Base-by-base conservation (phyloP, 2,329 filamentous ascomycete species). In the Plenodomus lindquistii region DNA sequence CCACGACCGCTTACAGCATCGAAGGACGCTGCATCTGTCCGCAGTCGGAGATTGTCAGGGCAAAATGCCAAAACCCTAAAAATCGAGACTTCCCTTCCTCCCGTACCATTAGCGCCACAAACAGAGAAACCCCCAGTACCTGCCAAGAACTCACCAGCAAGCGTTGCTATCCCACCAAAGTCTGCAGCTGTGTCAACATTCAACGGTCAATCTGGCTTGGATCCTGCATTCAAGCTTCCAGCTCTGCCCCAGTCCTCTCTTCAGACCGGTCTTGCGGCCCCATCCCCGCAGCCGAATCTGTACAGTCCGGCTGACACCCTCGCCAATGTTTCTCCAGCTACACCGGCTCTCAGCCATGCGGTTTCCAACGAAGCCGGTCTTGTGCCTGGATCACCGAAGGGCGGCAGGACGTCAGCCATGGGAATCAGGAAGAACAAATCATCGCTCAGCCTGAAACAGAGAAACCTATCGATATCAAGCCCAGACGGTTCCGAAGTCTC, bases 51-150 rank as follows among this genome's bases (percentile, higher is more conserved):
- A 53, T 75, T 96, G 24, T 96, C 92, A 3, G 89, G 88, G 7
- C 86, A 90, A 60, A 90, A 89, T 61, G 77, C 83, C 13, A 92
- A 89, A 68, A 88, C 92, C 63, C 77, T 97, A 42, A 96, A 91
- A 74, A 97, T 97, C 46, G 90, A 97, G 71, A 97, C 91, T 10
- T 75, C 72, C 10, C 57, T 73, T 40, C 74, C 69, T 42, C 71
- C 71, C 10, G 63, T 70, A 21, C 57, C 60, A 40, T 54, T 65
- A 21, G 66, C 59, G 17, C 67, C 68, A 24, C 63, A 71, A 37
- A 71, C 69, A 17, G 69, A 72, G 50, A 70, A 69, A 53, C 65
- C 65, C 41, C 50, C 57, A 15, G 51, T 63, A n/a, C 51, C 62
- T 40, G 62, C 63, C 16, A 70, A 69, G 60, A 69, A 67, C 50